Conservation (phyloP, 176 grass and related monocot species). For the Tillandsia fasciculata region DNA sequence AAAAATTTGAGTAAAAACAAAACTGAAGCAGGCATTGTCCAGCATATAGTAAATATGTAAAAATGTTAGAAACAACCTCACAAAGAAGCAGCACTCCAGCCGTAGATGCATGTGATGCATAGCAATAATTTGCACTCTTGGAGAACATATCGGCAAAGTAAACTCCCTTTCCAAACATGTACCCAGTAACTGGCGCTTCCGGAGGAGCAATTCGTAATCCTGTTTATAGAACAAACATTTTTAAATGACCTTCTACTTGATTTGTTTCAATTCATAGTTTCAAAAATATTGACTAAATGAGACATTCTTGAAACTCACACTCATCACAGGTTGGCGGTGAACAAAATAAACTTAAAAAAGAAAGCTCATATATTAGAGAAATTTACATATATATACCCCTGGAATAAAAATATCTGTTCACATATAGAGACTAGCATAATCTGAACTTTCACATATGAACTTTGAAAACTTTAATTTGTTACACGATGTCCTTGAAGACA, state of each 20-base stretch:
- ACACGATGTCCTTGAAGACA: too few species aligned
- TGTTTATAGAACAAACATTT: slow-evolving; percentile 9
- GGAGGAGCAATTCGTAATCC: slow-evolving; percentile 94
- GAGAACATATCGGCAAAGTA: slow-evolving; percentile 99
- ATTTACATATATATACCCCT: too few species aligned
- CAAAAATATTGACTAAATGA: neutral
- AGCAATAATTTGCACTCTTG: slow-evolving; percentile 98
- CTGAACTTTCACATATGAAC: too few species aligned
- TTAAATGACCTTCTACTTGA: neutral
- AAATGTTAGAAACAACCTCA: slow-evolving; percentile 38
- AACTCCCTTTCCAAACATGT: slow-evolving; percentile 94
- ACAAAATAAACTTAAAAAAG: too few species aligned
- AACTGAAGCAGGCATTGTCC: neutral
- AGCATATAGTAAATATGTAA: neutral
- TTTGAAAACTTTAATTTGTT: too few species aligned
- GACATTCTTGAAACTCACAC: neutral
- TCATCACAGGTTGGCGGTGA: too few species aligned
- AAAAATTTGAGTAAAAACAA: slow-evolving; percentile 9
- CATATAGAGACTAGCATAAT: too few species aligned
- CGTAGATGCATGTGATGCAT: slow-evolving; percentile 46
- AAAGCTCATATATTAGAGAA: too few species aligned
- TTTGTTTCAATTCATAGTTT: neutral
- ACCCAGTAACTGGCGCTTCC: slow-evolving; percentile 83
- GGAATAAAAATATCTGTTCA: too few species aligned
- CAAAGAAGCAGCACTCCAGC: slow-evolving; percentile 84